Conservation (phyloP, 768 basidiomycete species). For the Russula emetica region DNA sequence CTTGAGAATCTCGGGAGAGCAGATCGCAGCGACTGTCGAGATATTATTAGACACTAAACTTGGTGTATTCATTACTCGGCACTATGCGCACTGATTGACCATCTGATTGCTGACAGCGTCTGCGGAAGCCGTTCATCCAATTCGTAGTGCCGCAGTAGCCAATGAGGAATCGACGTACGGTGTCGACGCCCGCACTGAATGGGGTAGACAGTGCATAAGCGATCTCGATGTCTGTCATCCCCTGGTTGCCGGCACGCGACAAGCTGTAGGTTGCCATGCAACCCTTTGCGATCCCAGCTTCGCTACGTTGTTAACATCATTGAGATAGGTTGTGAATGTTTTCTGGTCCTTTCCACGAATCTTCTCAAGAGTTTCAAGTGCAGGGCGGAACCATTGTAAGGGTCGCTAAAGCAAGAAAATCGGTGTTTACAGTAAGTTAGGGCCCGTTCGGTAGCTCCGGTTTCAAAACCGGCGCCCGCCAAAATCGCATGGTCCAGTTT, state of each 20-base stretch:
- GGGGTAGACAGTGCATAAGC: conserved; percentile 20
- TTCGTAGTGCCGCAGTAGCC: background rate
- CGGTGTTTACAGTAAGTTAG: background rate
- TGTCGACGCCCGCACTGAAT: conserved; percentile 23
- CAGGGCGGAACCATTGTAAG: conserved; percentile 23
- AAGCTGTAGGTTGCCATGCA: conserved; percentile 14
- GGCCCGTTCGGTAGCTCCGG: too few species aligned
- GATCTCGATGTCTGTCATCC: conserved; percentile 11
- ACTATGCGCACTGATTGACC: conserved; percentile 8
- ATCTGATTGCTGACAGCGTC: conserved; percentile 12
- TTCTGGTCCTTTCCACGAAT: background rate
- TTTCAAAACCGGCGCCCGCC: too few species aligned
- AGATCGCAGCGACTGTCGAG: conserved; percentile 6
- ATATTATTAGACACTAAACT: conserved; percentile 2
- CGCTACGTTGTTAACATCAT: conserved; percentile 4
- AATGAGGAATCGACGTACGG: conserved; percentile 2
- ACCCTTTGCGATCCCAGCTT: conserved; percentile 9
- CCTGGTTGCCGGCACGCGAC: background rate
- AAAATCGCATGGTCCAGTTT: too few species aligned
- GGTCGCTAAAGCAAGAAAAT: background rate
- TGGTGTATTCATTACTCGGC: background rate
- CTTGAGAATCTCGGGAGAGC: conserved; percentile 21
- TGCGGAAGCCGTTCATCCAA: background rate
- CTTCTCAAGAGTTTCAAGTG: background rate
- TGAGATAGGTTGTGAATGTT: background rate